Conservation (phyloP, 257 asterid genomes). For the Catharanthus roseus region DNA sequence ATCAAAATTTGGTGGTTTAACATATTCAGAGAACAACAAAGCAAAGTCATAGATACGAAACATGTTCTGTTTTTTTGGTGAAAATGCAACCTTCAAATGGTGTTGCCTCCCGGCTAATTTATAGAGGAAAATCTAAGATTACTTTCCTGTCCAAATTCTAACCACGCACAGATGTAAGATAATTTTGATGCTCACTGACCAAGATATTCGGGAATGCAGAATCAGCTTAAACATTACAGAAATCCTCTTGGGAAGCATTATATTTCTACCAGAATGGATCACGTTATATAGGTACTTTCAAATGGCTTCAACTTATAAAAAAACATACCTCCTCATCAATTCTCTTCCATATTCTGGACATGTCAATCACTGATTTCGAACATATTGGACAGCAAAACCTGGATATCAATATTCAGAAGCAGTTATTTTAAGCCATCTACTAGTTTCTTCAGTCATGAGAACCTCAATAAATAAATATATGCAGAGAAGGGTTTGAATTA, state of each 20-base stretch:
- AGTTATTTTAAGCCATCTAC: neutral
- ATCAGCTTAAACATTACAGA: neutral
- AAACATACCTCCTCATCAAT: slow-evolving; percentile 75
- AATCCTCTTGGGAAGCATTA: neutral
- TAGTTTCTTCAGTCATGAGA: slow-evolving; percentile 4
- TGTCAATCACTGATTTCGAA: slow-evolving; percentile 72
- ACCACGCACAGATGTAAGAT: neutral
- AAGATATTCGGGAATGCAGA: neutral
- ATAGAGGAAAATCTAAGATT: neutral
- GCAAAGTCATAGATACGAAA: neutral
- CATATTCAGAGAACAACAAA: neutral
- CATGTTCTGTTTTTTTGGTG: neutral
- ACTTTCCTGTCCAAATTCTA: neutral
- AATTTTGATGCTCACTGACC: too few relatives aligned
- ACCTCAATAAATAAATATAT: neutral
- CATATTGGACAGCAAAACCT: slow-evolving; percentile 97
- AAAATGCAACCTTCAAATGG: neutral
- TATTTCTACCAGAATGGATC: neutral
- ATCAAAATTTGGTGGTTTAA: neutral
- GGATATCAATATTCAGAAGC: neutral
- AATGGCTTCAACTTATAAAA: neutral
- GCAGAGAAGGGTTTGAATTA: slow-evolving; percentile 26
- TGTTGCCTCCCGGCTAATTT: neutral
- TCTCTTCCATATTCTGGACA: slow-evolving; percentile 69
- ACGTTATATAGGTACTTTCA: neutral